Evolutionary conservation across 805 yeast genomes (phyloP), one percentile per base, ranked within the genome.

Genomic region (Metschnikowia koreensis): DNA sequence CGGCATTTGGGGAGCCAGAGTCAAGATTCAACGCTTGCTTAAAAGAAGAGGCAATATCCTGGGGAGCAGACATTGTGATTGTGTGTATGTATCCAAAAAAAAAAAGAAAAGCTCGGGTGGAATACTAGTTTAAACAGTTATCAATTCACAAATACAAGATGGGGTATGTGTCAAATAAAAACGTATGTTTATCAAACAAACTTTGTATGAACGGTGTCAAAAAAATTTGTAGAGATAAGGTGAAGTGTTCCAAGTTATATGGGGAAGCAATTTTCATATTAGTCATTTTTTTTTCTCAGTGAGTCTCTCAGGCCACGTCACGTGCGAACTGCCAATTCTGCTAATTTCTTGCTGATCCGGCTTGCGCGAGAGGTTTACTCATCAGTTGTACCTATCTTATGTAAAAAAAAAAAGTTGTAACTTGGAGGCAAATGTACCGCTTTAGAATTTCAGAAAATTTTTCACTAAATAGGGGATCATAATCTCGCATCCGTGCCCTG

Each of bases 1-100:
- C 96, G 8, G 86, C 89, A 64, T 85, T 82, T 26, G 64, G 62
- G 13, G 87, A 81, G 27, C 52, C 51, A 5, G 50, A 54, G 26
- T 83, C 77, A 56, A 82, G 64, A 53, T 76, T 73, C 63, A 84
- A 75, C 36, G 84, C 76, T 52, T 66, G 73, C 64, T 82, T 79
- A 63, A 87, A 83, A 12, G 83, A 67, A 50, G 78, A 69, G 54
- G 82, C 81, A 60, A 87, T 86, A 66, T 86, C 86, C 69, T 83
- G 84, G 48, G 89, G 88, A 39, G 83, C 72, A 22, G 87, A 69
- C 93, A 87, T 87, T 29, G 26, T 49, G 33, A 10, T 31, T 10
- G 10, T 31, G 34, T 12, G 34, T 31, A 10, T 31, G 34, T 31
- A 31, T 31, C 34, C 13, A 12, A 31, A 31, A 31, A 10, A 31